phyloP scores from a whole-genome alignment of 352 stramenopile genomes.

The Elongisporangium prolatum region DNA sequence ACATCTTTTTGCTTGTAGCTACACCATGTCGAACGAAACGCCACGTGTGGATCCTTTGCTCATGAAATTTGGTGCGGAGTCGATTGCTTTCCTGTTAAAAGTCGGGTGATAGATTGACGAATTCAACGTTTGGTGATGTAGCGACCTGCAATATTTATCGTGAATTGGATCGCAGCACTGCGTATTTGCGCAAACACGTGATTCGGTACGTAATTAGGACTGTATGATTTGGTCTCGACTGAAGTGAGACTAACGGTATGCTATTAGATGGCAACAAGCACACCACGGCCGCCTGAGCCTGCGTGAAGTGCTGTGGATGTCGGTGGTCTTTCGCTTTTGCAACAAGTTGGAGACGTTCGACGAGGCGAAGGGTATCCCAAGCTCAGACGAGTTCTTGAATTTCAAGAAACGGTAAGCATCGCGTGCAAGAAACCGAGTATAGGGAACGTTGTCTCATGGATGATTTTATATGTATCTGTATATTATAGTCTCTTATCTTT shows the following conservation, averaged over 20 bases:
- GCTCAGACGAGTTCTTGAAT: slow-evolving; percentile 49
- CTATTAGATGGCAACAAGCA: slow-evolving; percentile 51
- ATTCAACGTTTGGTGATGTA: slow-evolving; percentile 10
- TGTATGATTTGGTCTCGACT: not conserved
- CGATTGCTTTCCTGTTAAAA: slow-evolving; percentile 1
- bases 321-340: slow-evolving; percentile 74
- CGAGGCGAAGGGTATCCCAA: slow-evolving; percentile 70
- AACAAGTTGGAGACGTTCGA: slow-evolving; percentile 83
- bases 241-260: not conserved
- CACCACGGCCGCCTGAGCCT: slow-evolving; percentile 67
- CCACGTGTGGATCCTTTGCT: slow-evolving; percentile 66
- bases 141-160: slow-evolving; percentile 84
- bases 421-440: too few species aligned
- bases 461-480: too few species aligned
- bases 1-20: slow-evolving; percentile 17
- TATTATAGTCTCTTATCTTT: slow-evolving; percentile 39
- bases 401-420: slow-evolving; percentile 66
- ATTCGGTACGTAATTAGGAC: slow-evolving; percentile 26
- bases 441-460: slow-evolving; percentile 6
- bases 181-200: slow-evolving; percentile 77
- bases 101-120: slow-evolving; percentile 1
- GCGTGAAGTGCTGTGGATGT: slow-evolving; percentile 78
- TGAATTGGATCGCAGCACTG: slow-evolving; percentile 74
- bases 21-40: slow-evolving; percentile 64
- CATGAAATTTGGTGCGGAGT: slow-evolving; percentile 66